These are phyloP conservation scores for Paramecium caudatum DNA, from an alignment of 73 alveolate genomes.

Conservation along the genomic window DNA sequence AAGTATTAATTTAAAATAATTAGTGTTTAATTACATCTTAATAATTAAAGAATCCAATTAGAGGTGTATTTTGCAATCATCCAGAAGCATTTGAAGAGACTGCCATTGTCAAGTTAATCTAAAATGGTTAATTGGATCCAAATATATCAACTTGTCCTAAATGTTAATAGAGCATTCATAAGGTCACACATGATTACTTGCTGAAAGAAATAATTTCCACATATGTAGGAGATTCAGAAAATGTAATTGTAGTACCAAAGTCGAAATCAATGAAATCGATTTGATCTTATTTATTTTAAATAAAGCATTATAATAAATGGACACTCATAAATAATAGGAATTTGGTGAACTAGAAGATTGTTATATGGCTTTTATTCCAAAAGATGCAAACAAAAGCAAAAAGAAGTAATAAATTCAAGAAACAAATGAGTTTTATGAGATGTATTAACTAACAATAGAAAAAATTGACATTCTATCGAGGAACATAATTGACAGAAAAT, in stretches of 20 bases:
- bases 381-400: background rate
- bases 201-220: background rate
- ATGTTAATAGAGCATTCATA: background rate
- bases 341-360: constrained; percentile 55
- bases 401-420: no score
- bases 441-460: background rate
- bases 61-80: constrained; percentile 22
- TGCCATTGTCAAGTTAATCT: background rate
- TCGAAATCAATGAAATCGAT: background rate
- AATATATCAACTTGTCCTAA: background rate
- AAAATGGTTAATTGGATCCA: background rate
- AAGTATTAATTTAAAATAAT: background rate
- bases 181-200: background rate
- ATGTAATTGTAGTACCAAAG: background rate
- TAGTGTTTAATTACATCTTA: constrained; percentile 38
- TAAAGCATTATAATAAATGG: background rate
- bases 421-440: no score
- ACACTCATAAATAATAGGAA: background rate
- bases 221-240: constrained; percentile 1
- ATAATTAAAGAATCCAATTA: constrained; percentile 24
- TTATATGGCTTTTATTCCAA: constrained; percentile 18
- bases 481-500: background rate
- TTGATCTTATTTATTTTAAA: background rate
- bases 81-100: constrained; percentile 27
- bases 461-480: background rate